Evolutionary conservation across 768 basidiomycete genomes (phyloP), one percentile per base, ranked within the genome.

Genomic region (Boletus tomentosulus): DNA sequence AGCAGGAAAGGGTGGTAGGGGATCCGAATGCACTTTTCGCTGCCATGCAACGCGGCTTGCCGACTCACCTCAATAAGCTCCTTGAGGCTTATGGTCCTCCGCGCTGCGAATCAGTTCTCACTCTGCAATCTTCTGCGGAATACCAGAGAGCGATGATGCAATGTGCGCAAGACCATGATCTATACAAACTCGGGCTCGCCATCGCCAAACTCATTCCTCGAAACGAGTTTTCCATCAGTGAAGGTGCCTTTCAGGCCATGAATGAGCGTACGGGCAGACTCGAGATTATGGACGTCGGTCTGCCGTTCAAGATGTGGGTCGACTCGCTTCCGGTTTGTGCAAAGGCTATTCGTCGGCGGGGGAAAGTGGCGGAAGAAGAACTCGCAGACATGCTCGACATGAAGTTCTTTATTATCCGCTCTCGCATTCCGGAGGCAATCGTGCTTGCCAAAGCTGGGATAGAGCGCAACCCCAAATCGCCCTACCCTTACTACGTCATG

Each of bases 371-470:
- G 3, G 80, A 83, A 50, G 62, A 47, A 12, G 81, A 84, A 58
- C 58, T 22, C 75, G 82, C 84, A 2, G 83, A 85, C 58, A 81
- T 85, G 48, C 61, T 86, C n/a, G 82, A 85, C 34, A 78, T 85
- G 71, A 85, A 86, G 61, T 80, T 65, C 61, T 59, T 62, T 46
- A 76, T 85, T 57, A 74, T 82, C 68, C 73, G 70, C 47, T 69
- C 72, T 42, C 76, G 77, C 8, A 64, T 80, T 22, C 65, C 69
- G 0, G 77, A 82, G 2, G 82, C 82, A 2, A 70, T 78, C 37
- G 58, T 56, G 16, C 55, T 75, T 3, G 82, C 82, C 0, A 69
- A 76, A 53, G 67, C 71, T 27, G 74, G 70, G 0, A 64, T 85
- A 22, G 62, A 76, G 56, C 78, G 82, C 30, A 82, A 77, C 56